Percentiles rank a stretch among this genome's conserved stretches.
Conservation (phyloP, 495 filamentous ascomycete genomes). For the Penicillium lividum region DNA sequence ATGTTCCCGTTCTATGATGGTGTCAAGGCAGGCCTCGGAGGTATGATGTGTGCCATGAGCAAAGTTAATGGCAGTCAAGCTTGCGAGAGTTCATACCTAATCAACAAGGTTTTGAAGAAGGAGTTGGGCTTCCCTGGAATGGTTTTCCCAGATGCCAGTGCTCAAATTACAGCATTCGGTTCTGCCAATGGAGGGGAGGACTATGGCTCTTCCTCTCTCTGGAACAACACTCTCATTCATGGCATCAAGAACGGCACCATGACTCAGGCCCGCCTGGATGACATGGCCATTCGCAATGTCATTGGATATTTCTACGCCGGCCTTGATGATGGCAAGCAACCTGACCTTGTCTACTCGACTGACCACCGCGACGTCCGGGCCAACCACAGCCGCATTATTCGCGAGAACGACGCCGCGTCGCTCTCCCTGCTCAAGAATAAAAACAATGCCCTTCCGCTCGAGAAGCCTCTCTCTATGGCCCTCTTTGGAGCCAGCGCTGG, state of each 20-base stretch:
- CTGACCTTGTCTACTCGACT: slow-evolving; percentile 59
- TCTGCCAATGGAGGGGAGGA: background rate
- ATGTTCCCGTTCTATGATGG: slow-evolving; percentile 54
- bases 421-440: slow-evolving; percentile 62
- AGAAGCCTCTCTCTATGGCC: slow-evolving; percentile 50
- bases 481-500: slow-evolving; percentile 66
- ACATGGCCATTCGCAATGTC: slow-evolving; percentile 57
- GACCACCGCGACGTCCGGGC: slow-evolving; percentile 61
- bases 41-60: slow-evolving; percentile 49
- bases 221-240: background rate
- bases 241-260: slow-evolving; percentile 41
- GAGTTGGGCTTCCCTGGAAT: slow-evolving; percentile 76
- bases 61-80: slow-evolving; percentile 44
- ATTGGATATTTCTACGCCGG: slow-evolving; percentile 53
- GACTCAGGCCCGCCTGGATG: slow-evolving; percentile 46
- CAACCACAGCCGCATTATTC: slow-evolving; percentile 51
- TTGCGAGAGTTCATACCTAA: slow-evolving; percentile 58
- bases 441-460: slow-evolving; percentile 54
- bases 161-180: slow-evolving; percentile 33
- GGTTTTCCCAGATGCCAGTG: slow-evolving; percentile 20
- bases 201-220: background rate
- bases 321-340: slow-evolving; percentile 57
- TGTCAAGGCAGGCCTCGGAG: slow-evolving; percentile 47
- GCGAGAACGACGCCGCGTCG: slow-evolving; percentile 54
- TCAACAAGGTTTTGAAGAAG: slow-evolving; percentile 72